Percentiles rank a stretch among this genome's conserved stretches.
phyloP scores from a whole-genome alignment of 371 early-diverging fungal genomes.

The Mortierella sp. region DNA sequence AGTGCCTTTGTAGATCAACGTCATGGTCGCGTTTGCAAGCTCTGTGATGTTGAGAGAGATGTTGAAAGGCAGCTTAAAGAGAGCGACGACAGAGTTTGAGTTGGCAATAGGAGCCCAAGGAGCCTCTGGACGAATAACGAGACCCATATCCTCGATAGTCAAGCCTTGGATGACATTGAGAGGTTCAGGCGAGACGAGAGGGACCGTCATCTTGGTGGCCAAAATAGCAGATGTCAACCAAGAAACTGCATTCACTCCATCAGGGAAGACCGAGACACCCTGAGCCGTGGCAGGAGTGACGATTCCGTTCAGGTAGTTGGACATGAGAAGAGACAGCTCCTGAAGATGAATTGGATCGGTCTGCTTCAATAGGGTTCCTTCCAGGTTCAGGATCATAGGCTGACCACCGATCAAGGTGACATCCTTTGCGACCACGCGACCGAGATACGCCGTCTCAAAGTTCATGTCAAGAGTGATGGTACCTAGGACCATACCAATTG shows the following conservation, averaged over 20 bases:
- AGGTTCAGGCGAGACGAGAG: slow-evolving; percentile 51
- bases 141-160: slow-evolving; percentile 61
- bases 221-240: slow-evolving; percentile 68
- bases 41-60: slow-evolving; percentile 65
- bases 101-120: slow-evolving; percentile 63
- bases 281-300: slow-evolving; percentile 60
- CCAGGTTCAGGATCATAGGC: slow-evolving; percentile 58
- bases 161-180: slow-evolving; percentile 65
- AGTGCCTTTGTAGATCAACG: slow-evolving; percentile 60
- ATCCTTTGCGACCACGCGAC: slow-evolving; percentile 59
- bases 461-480: slow-evolving; percentile 63
- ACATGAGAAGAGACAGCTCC: slow-evolving; percentile 63
- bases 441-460: slow-evolving; percentile 63
- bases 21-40: slow-evolving; percentile 62
- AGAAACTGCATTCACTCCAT: slow-evolving; percentile 60
- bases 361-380: slow-evolving; percentile 61
- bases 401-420: slow-evolving; percentile 60
- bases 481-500: slow-evolving; percentile 68
- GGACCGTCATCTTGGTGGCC: slow-evolving; percentile 61
- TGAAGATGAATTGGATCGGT: slow-evolving; percentile 55
- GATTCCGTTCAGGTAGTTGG: slow-evolving; percentile 62
- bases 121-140: slow-evolving; percentile 55
- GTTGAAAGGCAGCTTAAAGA: slow-evolving; percentile 67
- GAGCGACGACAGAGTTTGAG: slow-evolving; percentile 63
- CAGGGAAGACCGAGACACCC: slow-evolving; percentile 69